Evolutionary conservation across 2,329 filamentous ascomycete genomes (phyloP).

Genomic region (Colletotrichum echinochloae): DNA sequence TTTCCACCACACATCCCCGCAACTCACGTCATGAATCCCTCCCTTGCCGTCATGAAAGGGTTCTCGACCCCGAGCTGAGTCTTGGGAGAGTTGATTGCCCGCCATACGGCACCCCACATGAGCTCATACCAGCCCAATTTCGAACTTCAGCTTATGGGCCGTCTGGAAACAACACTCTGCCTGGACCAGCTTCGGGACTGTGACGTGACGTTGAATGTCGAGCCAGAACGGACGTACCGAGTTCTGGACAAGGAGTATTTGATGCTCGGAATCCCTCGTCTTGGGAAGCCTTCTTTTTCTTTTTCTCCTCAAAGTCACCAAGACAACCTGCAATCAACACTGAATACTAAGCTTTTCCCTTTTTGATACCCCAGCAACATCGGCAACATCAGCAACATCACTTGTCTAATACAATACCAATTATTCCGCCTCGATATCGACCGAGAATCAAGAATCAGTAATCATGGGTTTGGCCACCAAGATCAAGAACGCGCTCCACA

Average conservation of each 20-base stretch:
- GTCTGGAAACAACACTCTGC: conserved; percentile 16
- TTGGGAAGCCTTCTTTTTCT: not conserved
- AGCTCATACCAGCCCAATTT: conserved; percentile 37
- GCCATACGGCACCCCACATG: conserved; percentile 30
- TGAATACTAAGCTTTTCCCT: not conserved
- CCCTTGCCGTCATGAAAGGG: conserved; percentile 33
- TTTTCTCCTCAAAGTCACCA: no score
- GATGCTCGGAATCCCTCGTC: conserved; percentile 13
- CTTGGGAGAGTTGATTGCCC: conserved; percentile 19
- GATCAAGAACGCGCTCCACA: conserved; percentile 41
- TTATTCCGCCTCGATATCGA: not conserved
- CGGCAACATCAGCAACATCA: no score
- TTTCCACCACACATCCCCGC: conserved; percentile 19
- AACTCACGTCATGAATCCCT: conserved; percentile 39
- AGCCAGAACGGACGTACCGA: not conserved
- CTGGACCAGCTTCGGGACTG: conserved; percentile 4
- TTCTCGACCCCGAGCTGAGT: not conserved
- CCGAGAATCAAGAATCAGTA: conserved; percentile 2
- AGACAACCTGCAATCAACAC: not conserved
- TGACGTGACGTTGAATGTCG: conserved; percentile 27
- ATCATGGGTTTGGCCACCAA: conserved; percentile 41
- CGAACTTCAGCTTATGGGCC: not conserved
- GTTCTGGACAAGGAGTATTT: conserved; percentile 16
- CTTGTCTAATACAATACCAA: not conserved
- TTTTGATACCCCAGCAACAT: conserved; percentile 6